These are phyloP conservation scores for Solanum gandarillasii DNA, from an alignment of 257 asterid genomes.

Conservation along the genomic window DNA sequence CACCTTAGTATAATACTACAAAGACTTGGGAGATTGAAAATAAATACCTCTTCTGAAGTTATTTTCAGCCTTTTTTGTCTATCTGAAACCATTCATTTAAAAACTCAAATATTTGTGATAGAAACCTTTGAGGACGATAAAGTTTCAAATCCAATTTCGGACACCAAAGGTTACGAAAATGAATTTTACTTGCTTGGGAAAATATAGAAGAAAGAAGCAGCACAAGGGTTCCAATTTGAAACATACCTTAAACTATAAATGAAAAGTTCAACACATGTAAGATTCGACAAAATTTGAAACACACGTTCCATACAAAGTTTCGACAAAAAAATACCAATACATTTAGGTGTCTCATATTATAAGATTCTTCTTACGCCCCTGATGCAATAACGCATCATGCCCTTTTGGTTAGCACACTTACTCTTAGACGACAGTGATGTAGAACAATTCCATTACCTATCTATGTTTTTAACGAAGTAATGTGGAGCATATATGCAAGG, in stretches of 20 bases:
- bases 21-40: not conserved
- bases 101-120: too few relatives aligned
- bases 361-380: not conserved
- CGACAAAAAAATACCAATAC: not conserved
- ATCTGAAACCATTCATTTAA: too few relatives aligned
- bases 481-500: not conserved
- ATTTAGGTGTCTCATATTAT: not conserved
- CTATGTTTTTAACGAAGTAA: not conserved
- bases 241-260: not conserved
- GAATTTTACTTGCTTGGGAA: not conserved
- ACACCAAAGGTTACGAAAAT: too few relatives aligned
- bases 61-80: not conserved
- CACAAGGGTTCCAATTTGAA: not conserved
- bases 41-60: not conserved
- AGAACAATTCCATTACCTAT: not conserved
- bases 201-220: not conserved
- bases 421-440: not conserved
- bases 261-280: not conserved
- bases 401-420: too few relatives aligned
- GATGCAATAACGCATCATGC: not conserved
- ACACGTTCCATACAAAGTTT: not conserved
- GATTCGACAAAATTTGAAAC: too few relatives aligned
- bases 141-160: too few relatives aligned
- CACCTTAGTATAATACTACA: too few relatives aligned
- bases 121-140: too few relatives aligned